Evolutionary conservation across 78 protist species (phyloP).

Genomic region (Ministeria vibrans): DNA sequence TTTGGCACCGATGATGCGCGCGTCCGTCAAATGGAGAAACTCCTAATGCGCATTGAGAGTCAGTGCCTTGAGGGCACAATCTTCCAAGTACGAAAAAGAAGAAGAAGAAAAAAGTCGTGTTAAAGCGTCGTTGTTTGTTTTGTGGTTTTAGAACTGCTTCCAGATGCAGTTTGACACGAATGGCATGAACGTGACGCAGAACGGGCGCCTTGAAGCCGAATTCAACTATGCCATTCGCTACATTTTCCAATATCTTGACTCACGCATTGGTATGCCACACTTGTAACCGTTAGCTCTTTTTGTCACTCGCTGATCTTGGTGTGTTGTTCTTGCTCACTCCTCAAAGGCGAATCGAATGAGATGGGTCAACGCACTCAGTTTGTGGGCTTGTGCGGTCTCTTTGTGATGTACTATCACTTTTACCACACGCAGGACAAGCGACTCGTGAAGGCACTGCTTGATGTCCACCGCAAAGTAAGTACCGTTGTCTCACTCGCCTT

Average conservation of each 20-base stretch:
- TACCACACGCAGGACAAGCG: not conserved
- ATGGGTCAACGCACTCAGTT: conserved; percentile 31
- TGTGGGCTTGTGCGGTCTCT: conserved; percentile 44
- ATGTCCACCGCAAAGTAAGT: not conserved
- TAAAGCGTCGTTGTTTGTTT: not conserved
- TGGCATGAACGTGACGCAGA: not conserved
- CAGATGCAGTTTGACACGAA: not conserved
- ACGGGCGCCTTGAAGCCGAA: not conserved
- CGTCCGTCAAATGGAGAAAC: conserved; percentile 42
- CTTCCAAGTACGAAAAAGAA: not conserved
- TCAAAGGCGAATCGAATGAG: conserved; percentile 19
- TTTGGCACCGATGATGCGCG: conserved; percentile 33
- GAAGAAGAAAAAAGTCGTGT: not conserved
- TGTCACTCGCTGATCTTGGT: conserved; percentile 26
- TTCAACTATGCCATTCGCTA: not conserved
- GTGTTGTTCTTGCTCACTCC: not conserved
- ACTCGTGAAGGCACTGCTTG: not conserved
- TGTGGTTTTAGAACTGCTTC: conserved; percentile 9
- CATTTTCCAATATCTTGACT: not conserved
- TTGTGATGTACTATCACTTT: conserved; percentile 23
- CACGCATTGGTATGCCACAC: not conserved
- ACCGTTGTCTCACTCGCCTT: not conserved
- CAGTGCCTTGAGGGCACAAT: not conserved
- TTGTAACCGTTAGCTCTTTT: no score
- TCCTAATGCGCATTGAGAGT: conserved; percentile 3